Evolutionary conservation across 2,329 filamentous ascomycete species (phyloP), one percentile per base, ranked within the genome.

Genomic region (Exophiala sp.): DNA sequence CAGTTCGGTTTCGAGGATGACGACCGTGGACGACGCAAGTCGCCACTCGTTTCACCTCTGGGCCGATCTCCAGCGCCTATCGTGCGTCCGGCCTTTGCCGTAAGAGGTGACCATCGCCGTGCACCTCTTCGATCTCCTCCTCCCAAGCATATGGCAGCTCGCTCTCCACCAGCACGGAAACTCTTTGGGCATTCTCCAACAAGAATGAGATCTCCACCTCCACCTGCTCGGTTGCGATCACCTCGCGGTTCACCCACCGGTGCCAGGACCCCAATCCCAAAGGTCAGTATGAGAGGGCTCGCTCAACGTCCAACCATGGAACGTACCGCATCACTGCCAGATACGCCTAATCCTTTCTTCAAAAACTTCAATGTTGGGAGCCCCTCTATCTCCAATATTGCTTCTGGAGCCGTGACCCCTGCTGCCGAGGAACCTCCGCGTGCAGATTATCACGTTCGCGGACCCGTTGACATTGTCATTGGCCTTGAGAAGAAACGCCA

Each of bases 381-480:
- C 59, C 65, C 40, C 68, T 70, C 46, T n/a, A 58, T 57, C 33
- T 59, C 58, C 45, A 62, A 60, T 35, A 59, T 62, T 38, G 55
- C 59, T 35, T 62, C 55, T 32, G 55, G 52, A 29, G 57, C 54
- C n/a, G 57, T 57, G 8, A 62, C 56, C 5, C 60, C 61, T 12
- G 52, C 47, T 16, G 29, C 34, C 20, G 59, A 59, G 39, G 58
- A 60, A 24, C 45, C 50, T 32, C 42, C 67, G 63, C 55, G 67
- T 65, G 69, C 70, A 11, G 80, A 86, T 47, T 74, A 83, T 39
- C 90, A 94, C 60, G 82, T 89, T 8, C 88, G 94, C 59, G 90
- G 91, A n/a, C 91, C 94, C 34, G 95, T 99, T 62, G 94, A 97
- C 71, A 99, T 96, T 58, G 89, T 96, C 72, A 95, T 96, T 71